These are phyloP conservation scores for Filosporella fistucella DNA, from an alignment of 495 filamentous ascomycete genomes.

Conservation along the genomic window DNA sequence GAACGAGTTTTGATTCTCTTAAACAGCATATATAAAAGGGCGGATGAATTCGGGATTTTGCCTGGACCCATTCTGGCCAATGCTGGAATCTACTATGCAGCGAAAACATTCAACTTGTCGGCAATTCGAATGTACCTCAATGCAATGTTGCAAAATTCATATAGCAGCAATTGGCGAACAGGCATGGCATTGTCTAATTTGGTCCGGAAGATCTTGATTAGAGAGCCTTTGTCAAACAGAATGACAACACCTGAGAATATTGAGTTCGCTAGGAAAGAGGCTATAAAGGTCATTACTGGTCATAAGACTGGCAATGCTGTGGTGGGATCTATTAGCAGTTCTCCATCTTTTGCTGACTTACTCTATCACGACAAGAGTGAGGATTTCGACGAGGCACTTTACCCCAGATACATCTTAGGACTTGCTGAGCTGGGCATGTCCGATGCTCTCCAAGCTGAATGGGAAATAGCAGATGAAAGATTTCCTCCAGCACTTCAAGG, in stretches of 20 bases:
- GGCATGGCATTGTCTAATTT: not conserved
- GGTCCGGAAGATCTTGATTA: too few relatives aligned
- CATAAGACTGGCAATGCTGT: not conserved
- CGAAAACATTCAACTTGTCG: not conserved
- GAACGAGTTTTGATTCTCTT: not conserved
- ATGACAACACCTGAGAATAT: not conserved
- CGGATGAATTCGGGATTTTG: too few relatives aligned
- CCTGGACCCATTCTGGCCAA: too few relatives aligned
- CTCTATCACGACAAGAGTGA: not conserved
- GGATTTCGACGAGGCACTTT: not conserved
- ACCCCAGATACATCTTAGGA: not conserved
- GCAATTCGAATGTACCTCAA: constrained; percentile 10
- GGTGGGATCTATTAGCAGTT: not conserved
- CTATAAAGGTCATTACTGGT: not conserved
- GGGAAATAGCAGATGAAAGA: not conserved
- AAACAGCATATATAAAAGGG: too few relatives aligned
- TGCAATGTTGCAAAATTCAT: not conserved
- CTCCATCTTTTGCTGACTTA: not conserved
- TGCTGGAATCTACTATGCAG: constrained; percentile 15
- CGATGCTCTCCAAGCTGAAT: not conserved
- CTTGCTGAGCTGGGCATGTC: not conserved
- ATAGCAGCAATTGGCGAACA: not conserved
- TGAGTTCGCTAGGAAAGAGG: not conserved
- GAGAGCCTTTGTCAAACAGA: not conserved
- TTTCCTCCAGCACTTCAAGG: not conserved